Percentiles rank a stretch among this genome's conserved stretches.
phyloP scores from a whole-genome alignment of 345 rosid species.

The Pistacia vera region DNA sequence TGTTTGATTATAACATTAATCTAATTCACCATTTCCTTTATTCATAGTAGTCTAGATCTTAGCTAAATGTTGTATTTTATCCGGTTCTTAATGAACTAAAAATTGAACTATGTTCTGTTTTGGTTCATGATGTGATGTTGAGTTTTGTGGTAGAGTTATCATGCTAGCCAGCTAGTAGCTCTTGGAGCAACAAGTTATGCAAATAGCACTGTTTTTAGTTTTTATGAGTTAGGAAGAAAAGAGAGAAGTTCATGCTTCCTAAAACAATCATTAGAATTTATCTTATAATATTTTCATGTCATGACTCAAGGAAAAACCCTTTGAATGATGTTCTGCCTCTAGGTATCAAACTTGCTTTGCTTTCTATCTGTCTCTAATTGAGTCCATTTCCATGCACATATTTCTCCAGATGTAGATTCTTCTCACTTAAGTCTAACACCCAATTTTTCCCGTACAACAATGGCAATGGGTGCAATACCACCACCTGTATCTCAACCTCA shows the following conservation, averaged over 20 bases:
- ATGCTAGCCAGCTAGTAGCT: slow-evolving; percentile 5
- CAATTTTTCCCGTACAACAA: slow-evolving; percentile 40
- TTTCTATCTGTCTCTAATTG: background rate
- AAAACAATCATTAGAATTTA: slow-evolving; percentile 4
- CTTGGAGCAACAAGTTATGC: background rate
- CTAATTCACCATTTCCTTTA: background rate
- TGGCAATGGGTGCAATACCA: slow-evolving; percentile 22
- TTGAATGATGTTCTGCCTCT: background rate
- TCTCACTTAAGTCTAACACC: slow-evolving; percentile 28
- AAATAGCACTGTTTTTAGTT: background rate
- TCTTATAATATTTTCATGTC: background rate
- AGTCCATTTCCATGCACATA: slow-evolving; percentile 17
- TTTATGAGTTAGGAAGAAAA: slow-evolving; percentile 9
- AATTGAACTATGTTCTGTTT: background rate
- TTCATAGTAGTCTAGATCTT: background rate
- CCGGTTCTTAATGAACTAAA: background rate
- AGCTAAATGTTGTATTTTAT: background rate
- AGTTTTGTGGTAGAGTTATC: background rate
- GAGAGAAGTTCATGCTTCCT: background rate
- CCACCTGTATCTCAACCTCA: slow-evolving; percentile 29
- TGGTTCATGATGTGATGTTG: background rate
- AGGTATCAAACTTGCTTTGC: background rate
- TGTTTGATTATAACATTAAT: background rate
- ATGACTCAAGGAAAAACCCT: background rate
- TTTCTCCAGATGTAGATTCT: slow-evolving; percentile 40